Base-by-base conservation (phyloP, 2,329 filamentous ascomycete species). In the Fulvia fulva region DNA sequence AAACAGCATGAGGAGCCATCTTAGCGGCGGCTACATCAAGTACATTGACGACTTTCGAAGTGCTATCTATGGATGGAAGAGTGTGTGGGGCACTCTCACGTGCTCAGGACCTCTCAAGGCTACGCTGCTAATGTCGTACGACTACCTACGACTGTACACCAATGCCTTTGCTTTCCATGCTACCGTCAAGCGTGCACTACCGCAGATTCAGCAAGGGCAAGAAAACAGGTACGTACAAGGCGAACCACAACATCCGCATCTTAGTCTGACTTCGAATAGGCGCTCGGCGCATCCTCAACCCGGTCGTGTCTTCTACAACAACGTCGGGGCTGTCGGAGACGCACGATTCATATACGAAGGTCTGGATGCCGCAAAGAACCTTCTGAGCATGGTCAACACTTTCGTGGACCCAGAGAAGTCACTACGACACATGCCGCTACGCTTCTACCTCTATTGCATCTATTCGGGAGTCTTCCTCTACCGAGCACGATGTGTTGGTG, bases 101-200 rank as follows among this genome's bases (percentile, higher is more conserved):
- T 89, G 87, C 67, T 87, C 86, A 1, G 79, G 83, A 1, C 81
- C 83, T 5, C 81, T 89, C 62, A 88, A 88, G 69, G 83, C 84
- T 3, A 87, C 83, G 5, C 73, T 90, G 2, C 77, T 88, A 23
- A 79, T 90, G 67, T 88, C 86, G 0, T 89, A 89, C 67, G 86
- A 90, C 64, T 90, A 89, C 67, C 74, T 90, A 1, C 81, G 87
- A 6, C 78, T 90, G 0, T 90, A 90, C 70, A 88, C 87, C 51
- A 89, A 89, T 58, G 87, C 87, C 0, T 90, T 90, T 68, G 87
- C 87, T 1, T 90, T 90, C 64, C 87, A 90, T 68, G 87, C 87
- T 2, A 88, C 86, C 0, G 83, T 82, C 22, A 75, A 78, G 23
- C 74, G 77, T 30, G 76, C 76, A 14, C 63, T 78, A 0, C 75